Evolutionary conservation across 1,284 basidiomycete species (phyloP).

Genomic region (Sparassis latifolia): DNA sequence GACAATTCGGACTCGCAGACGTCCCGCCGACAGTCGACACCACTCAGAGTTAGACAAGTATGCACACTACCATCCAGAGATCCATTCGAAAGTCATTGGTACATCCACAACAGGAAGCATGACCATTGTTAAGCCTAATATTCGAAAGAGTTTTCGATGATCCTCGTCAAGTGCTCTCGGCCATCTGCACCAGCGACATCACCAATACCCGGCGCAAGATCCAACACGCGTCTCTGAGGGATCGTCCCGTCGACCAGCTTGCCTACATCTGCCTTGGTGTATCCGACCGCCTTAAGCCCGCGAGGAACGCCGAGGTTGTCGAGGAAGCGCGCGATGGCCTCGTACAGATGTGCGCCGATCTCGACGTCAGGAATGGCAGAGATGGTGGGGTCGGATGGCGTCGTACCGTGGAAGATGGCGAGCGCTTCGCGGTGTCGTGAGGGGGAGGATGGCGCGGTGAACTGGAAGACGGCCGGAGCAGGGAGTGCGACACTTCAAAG

Average conservation of each 20-base stretch:
- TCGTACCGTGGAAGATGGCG: slow-evolving; percentile 73
- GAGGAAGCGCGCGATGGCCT: slow-evolving; percentile 88
- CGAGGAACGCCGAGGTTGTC: slow-evolving; percentile 84
- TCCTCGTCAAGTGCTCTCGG: slow-evolving; percentile 67
- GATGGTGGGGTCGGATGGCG: slow-evolving; percentile 61
- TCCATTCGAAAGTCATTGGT: not conserved
- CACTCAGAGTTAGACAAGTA: too few species aligned
- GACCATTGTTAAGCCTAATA: slow-evolving; percentile 35
- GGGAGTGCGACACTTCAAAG: slow-evolving; percentile 69
- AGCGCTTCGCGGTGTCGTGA: slow-evolving; percentile 87
- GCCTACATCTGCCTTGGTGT: slow-evolving; percentile 57
- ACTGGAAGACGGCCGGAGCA: slow-evolving; percentile 91
- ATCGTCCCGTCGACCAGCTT: slow-evolving; percentile 81
- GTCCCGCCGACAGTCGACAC: too few species aligned
- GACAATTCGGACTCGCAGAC: too few species aligned
- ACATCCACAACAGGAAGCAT: not conserved
- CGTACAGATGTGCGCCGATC: slow-evolving; percentile 78
- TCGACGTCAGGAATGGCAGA: slow-evolving; percentile 75
- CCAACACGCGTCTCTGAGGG: slow-evolving; percentile 82
- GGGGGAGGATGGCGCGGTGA: slow-evolving; percentile 88
- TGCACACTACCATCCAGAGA: not conserved
- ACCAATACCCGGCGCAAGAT: slow-evolving; percentile 81
- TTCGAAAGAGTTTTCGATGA: slow-evolving; percentile 71
- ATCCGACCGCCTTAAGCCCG: slow-evolving; percentile 84
- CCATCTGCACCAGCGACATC: slow-evolving; percentile 77